phyloP scores from a whole-genome alignment of 495 filamentous ascomycete species.

The Neurospora sp. region DNA sequence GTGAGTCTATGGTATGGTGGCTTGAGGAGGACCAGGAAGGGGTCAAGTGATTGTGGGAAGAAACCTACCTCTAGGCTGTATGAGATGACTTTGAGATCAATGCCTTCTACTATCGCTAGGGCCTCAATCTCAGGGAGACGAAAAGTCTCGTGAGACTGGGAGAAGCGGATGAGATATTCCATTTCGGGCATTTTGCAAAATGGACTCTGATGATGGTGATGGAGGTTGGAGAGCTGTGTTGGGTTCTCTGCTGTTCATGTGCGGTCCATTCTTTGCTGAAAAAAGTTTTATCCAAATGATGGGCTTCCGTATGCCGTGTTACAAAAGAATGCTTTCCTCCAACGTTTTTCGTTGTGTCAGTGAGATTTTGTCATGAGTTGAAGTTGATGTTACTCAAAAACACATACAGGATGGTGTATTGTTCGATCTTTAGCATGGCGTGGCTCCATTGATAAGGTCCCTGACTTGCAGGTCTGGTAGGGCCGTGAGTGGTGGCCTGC shows the following conservation, averaged over 20 bases:
- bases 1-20: background rate
- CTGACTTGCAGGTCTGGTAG: background rate
- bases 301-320: background rate
- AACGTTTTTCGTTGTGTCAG: background rate
- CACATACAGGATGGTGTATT: background rate
- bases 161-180: conserved; percentile 85
- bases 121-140: conserved; percentile 78
- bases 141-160: conserved; percentile 84
- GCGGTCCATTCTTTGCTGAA: background rate
- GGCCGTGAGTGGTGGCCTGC: background rate
- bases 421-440: background rate
- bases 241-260: background rate
- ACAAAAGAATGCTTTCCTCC: background rate
- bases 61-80: conserved; percentile 62
- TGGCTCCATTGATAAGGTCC: background rate
- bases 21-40: conserved; percentile 1
- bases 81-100: conserved; percentile 58
- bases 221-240: background rate
- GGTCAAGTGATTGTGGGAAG: background rate
- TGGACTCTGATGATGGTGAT: background rate
- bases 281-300: background rate
- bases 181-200: conserved; percentile 17
- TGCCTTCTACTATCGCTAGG: conserved; percentile 56
- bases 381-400: background rate
- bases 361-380: background rate